phyloP scores from a whole-genome alignment of 495 filamentous ascomycete species.

The Penicillium canescens region DNA sequence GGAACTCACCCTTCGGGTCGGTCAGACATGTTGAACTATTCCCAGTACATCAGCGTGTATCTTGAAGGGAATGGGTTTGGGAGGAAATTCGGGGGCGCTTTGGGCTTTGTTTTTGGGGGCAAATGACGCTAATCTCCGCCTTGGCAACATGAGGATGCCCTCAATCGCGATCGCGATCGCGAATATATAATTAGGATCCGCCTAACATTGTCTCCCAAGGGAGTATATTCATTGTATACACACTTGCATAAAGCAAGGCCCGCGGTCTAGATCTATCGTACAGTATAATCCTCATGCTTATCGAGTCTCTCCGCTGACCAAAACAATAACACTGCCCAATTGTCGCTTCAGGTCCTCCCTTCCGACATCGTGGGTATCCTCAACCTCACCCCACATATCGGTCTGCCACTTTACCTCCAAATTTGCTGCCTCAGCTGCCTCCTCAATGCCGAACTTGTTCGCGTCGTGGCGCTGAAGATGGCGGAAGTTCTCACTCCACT shows the following conservation, averaged over 20 bases:
- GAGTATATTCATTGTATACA: slow-evolving; percentile 3
- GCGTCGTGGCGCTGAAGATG: slow-evolving; percentile 32
- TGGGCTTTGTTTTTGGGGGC: slow-evolving; percentile 5
- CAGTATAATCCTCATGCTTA: slow-evolving; percentile 15
- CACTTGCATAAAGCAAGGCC: slow-evolving; percentile 3
- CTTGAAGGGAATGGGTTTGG: background rate
- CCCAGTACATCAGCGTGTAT: background rate
- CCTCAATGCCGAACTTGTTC: slow-evolving; percentile 50
- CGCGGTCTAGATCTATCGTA: slow-evolving; percentile 9
- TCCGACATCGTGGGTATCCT: slow-evolving; percentile 97
- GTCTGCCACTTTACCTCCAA: slow-evolving; percentile 92
- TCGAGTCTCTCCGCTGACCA: slow-evolving; percentile 62
- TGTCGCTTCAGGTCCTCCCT: slow-evolving; percentile 88
- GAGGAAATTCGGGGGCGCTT: slow-evolving; percentile 7
- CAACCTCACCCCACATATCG: slow-evolving; percentile 89
- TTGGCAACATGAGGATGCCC: slow-evolving; percentile 6
- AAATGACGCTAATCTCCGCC: slow-evolving; percentile 12
- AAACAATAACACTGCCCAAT: slow-evolving; percentile 78
- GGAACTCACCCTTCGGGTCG: slow-evolving; percentile 29
- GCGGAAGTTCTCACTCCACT: slow-evolving; percentile 80
- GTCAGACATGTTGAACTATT: slow-evolving; percentile 22
- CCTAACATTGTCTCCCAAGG: too few species aligned
- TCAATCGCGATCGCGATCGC: background rate
- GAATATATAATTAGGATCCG: background rate
- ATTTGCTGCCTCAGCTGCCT: slow-evolving; percentile 75